Base-by-base conservation (phyloP, 1,284 basidiomycete genomes). In the Cutaneotrichosporon cyanovorans region DNA sequence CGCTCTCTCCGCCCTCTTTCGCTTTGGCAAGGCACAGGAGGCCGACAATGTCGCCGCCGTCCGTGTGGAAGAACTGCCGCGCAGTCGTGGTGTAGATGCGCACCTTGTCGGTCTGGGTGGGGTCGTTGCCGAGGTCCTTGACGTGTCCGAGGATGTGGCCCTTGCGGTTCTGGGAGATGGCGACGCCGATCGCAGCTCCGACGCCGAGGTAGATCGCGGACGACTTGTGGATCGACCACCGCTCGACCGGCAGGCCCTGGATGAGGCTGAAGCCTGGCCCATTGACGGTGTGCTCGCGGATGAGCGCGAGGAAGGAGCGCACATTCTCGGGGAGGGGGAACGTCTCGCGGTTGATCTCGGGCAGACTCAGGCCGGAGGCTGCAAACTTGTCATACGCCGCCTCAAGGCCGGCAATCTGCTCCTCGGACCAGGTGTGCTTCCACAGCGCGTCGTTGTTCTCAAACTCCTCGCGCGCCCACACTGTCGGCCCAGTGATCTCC, bases 1-100 rank as follows among this genome's bases (percentile, higher is more conserved):
- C 73, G 20, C 56, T 61, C 48, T 75, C 73, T 37, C 74, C 74
- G 2, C 74, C 74, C 50, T 73, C 87, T 37, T 65, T 61, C 1
- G 74, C 71, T 38, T 63, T 65, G 58, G 70, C 66, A 12, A 75
- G 65, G 42, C 74, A 75, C 14, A 74, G 63, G 4, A 75, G 60
- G 5, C 73, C 73, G 43, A 74, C 68, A 16, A 73, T 60, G 22
- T 71, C 71, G 43, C 50, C 28, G 46, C 50, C 35, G 37, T 65
- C 64, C 38, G 60, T 59, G 57, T 73, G 73, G 61, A 74, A 74
- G 61, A 66, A 73, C 49, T 73, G 72, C 11, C 66, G 56, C 1
- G 71, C 72, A 19, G 70, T 63, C 33, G 72, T 74, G 28, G 62
- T 65, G 61, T 74, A 74, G 55, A 73, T 74, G 15, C 73, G 57